Evolutionary conservation across 768 basidiomycete species (phyloP), one percentile per base, ranked within the genome.

Genomic region (Boletus eberwhitei): DNA sequence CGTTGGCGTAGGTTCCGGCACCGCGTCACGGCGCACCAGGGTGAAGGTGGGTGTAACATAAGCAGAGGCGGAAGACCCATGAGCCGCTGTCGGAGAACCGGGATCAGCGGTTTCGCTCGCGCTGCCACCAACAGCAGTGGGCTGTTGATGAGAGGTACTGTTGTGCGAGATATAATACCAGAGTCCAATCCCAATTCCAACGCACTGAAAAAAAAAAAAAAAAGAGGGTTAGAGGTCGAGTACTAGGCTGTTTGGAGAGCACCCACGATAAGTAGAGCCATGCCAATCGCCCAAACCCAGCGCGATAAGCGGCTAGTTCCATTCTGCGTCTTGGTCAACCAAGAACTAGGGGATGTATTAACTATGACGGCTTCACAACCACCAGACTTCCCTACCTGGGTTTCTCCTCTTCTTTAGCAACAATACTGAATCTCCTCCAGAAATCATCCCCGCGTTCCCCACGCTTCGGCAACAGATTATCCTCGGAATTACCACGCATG

Each of bases 381-480:
- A 53, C 36, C 49, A 21, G 36, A 16, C 26, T 44, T 39, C 58
- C 60, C 19, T 49, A 77, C 78, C 72, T 75, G 69, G 79, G 77
- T 61, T 82, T 83, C 64, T 76, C 75, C 60, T 87, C 84, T 54
- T 85, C 83, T 64, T 83, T 88, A 9, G 83, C 89, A 57, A 92
- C 84, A 76, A 91, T 90, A 57, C 86, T 88, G 71, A 92, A 93
- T 37, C 90, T 78, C 55, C 87, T 77, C 90, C 90, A 93, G 72
- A 93, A 92, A 62, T 91, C 87, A 62, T 92, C 89, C 1, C 88
- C 88, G 46, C 78, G 82, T 66, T 88, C 83, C 3, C 88, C 87
- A 42, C 87, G 79, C 38, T 75, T 75, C 2, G 88, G 85, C 8
- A 91, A 67, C 3, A 88, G 65, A 2, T 83, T 81, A 39, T 85